Base-by-base conservation (phyloP, 2,329 filamentous ascomycete species). In the Corynespora cassiicola region DNA sequence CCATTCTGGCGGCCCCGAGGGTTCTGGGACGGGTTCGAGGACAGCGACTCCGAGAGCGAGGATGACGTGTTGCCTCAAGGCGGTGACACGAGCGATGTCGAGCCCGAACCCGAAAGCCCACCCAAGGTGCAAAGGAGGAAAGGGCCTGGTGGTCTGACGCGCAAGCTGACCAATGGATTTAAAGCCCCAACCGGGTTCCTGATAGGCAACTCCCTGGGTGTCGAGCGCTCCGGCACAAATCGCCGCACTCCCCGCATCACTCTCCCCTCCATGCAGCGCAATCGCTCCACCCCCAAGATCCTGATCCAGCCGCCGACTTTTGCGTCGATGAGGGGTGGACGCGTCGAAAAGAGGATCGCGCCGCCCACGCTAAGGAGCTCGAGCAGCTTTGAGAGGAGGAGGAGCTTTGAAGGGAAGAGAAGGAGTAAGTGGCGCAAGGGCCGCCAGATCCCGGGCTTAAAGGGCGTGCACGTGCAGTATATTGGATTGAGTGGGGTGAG, bases 1-100 rank as follows among this genome's bases (percentile, higher is more conserved):
- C 80, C 82, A 2, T 81, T 84, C 56, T 85, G 82, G 82, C 74
- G 77, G 15, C 82, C 82, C 2, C 76, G 77, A 23, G 75, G 75
- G n/a, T 84, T 84, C 62, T 85, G 80, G 80, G 79, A 83, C 24
- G 78, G 78, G 24, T 80, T 70, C 34, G 61, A 63, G n/a, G 66
- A 70, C 37, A 68, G 58, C 16, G 67, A 72, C 7, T 62, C 61
- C 5, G 63, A 68, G 12, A 64, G 61, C 12, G 64, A 66, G 12
- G 59, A 65, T 12, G 63, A 67, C 21, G 56, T 56, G 0, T 58
- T 76, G 1, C 74, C 74, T 1, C 48, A 48, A 10, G 74, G 74
- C 5, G 74, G 74, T 20, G 74, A 77, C 40, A 76, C 73, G 1
- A 71, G 66, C 24, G 66, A 74, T 22, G 51, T 75, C 9, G 58